phyloP scores from a whole-genome alignment of 2,329 filamentous ascomycete species.

The Proliferodiscus dingleyae region DNA sequence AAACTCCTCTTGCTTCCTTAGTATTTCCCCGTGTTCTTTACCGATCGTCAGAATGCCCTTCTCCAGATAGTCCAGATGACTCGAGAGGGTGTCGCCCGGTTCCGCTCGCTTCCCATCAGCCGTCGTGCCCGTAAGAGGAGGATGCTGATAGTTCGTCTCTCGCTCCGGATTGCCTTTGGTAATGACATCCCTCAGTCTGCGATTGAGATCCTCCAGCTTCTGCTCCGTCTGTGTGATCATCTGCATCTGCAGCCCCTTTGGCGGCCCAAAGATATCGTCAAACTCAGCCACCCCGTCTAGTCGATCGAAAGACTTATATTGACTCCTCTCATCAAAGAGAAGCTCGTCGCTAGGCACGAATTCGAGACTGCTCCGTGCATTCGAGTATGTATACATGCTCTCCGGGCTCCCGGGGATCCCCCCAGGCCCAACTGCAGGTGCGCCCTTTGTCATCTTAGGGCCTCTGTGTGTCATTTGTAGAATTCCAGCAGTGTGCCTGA shows the following conservation, averaged over 20 bases:
- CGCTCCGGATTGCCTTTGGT: slow-evolving; percentile 53
- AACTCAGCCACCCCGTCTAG: slow-evolving; percentile 44
- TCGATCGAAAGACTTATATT: slow-evolving; percentile 66
- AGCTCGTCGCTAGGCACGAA: slow-evolving; percentile 47
- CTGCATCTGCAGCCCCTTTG: slow-evolving; percentile 35
- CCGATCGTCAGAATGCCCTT: slow-evolving; percentile 57
- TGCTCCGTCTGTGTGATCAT: slow-evolving; percentile 58
- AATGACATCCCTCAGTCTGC: slow-evolving; percentile 61
- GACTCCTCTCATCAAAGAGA: slow-evolving; percentile 71
- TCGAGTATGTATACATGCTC: slow-evolving; percentile 66
- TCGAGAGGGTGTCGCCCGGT: slow-evolving; percentile 43
- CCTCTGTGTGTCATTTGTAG: slow-evolving; percentile 83
- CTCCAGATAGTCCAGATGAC: slow-evolving; percentile 68
- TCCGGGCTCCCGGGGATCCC: slow-evolving; percentile 71
- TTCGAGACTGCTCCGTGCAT: slow-evolving; percentile 55
- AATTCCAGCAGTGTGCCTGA: slow-evolving; percentile 90
- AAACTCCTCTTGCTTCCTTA: slow-evolving; percentile 19
- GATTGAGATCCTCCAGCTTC: slow-evolving; percentile 64
- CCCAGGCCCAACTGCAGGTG: slow-evolving; percentile 34
- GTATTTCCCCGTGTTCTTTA: slow-evolving; percentile 42
- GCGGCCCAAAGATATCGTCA: slow-evolving; percentile 9
- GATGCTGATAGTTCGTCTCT: slow-evolving; percentile 16
- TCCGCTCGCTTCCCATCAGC: slow-evolving; percentile 34
- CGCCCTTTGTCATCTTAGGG: slow-evolving; percentile 44
- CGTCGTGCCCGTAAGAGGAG: slow-evolving; percentile 38